phyloP scores from a whole-genome alignment of 164 flowering plant genomes.

The Berberis thunbergii region DNA sequence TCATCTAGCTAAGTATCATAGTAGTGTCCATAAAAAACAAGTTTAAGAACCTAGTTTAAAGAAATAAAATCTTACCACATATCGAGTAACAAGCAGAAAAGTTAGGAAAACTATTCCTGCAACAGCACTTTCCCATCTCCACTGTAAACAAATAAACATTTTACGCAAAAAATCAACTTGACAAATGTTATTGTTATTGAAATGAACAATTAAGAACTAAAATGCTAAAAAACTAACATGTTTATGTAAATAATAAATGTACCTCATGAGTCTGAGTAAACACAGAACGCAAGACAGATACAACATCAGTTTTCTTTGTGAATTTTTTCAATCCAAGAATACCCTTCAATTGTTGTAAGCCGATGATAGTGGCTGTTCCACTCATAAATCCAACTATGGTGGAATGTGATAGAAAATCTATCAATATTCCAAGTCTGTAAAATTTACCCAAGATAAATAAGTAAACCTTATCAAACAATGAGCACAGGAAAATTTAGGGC shows the following conservation, averaged over 20 bases:
- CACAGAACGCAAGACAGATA: slow-evolving; percentile 42
- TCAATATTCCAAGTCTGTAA: slow-evolving; percentile 67
- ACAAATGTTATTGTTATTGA: no score
- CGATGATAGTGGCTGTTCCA: slow-evolving; percentile 61
- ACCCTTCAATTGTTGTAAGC: slow-evolving; percentile 77
- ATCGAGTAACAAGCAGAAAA: slow-evolving; percentile 45
- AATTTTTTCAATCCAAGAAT: slow-evolving; percentile 64
- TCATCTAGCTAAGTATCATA: not conserved
- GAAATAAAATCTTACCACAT: slow-evolving; percentile 28
- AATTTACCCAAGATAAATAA: not conserved
- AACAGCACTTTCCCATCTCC: slow-evolving; percentile 60
- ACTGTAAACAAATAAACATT: slow-evolving; percentile 32
- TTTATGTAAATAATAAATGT: not conserved
- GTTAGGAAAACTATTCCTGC: slow-evolving; percentile 50
- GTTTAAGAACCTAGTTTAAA: not conserved
- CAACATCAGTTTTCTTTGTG: slow-evolving; percentile 52
- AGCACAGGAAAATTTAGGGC: no score
- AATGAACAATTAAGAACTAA: no score
- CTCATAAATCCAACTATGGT: slow-evolving; percentile 24
- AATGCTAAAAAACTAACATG: not conserved
- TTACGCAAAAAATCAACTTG: not conserved
- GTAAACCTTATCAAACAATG: no score
- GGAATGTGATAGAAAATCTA: slow-evolving; percentile 81
- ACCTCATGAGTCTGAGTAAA: slow-evolving; percentile 46
- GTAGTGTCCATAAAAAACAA: not conserved